Conservation (phyloP, 208 protist species). For the Leishmania amazonensis region DNA sequence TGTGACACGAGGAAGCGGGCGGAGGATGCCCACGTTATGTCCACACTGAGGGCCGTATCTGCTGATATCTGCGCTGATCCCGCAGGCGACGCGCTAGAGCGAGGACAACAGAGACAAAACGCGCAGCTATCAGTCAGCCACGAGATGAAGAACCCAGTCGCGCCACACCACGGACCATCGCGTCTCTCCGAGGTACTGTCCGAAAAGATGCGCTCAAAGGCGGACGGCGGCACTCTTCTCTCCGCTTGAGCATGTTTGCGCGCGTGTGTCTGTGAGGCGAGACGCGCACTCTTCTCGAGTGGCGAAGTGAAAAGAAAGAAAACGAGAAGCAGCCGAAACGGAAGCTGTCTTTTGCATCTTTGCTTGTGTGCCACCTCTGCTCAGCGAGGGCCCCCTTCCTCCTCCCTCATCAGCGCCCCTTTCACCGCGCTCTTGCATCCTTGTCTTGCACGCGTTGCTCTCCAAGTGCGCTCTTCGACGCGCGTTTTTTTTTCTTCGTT, state of each 20-base stretch:
- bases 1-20: not conserved
- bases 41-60: not conserved
- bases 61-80: no score
- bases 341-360: not conserved
- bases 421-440: not conserved
- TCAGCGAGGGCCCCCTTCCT: no score
- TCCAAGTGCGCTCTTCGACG: not conserved
- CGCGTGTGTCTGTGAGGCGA: not conserved
- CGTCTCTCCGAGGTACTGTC: constrained; percentile 5
- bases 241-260: not conserved
- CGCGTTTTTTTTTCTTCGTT: not conserved
- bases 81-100: not conserved
- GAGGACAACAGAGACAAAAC: not conserved
- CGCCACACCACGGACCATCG: not conserved
- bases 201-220: not conserved
- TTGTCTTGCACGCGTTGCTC: not conserved
- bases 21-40: not conserved
- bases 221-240: not conserved
- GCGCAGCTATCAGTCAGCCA: not conserved
- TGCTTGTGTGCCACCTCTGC: not conserved
- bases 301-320: not conserved
- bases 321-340: not conserved
- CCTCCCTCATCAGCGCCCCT: no score
- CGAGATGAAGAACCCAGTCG: not conserved
- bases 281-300: not conserved